Base-by-base conservation (phyloP, 129 eudicot species). In the Centella asiatica region DNA sequence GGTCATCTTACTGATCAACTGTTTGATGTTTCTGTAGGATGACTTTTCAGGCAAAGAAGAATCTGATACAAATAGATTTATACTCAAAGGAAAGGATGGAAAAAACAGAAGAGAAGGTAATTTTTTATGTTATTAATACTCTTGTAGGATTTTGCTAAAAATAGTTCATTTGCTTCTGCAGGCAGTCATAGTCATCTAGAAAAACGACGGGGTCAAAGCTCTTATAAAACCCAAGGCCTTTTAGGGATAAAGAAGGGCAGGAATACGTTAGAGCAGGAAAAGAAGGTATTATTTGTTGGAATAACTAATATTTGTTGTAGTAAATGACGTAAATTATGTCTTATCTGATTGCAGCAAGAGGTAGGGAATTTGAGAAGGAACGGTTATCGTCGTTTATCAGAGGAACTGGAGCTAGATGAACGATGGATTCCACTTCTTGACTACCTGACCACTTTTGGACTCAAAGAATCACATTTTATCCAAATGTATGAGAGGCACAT, bases 401-500 rank as follows among this genome's bases (percentile, higher is more conserved):
- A 80, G 18, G 98, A 92, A 68, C 67, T 87, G 60, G 90, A 83
- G 7, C 68, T 92, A 53, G 96, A 87, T 27, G 89, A 77, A 45
- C 80, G 83, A 80, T 87, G 80, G 78, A 68, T 87, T 75, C 99
- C 95, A 8, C 78, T 87, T 64, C 99, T 92, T 31, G 96, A 92
- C 57, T 92, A 92, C 69, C 72, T 92, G 44, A 69, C 85, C 65
- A 84, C 88, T 14, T 92, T 80, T 62, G 99, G 96, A 25, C 82
- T 92, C 12, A 84, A 84, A 67, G 95, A 92, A 50, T 74, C 95
- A 0, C 95, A 92, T 77, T 83, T 92, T 67, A 60, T 82, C 42
- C 95, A 82, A 72, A 92, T 92, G 95, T 84, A 92, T 59, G 83
- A 80, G 36, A 76, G 96, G 69, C 99, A 87, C 79, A 81, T 80